Percentiles rank a stretch among this genome's conserved stretches.
Evolutionary conservation across 257 asterid genomes (phyloP).

Genomic region (Osmanthus fragrans): DNA sequence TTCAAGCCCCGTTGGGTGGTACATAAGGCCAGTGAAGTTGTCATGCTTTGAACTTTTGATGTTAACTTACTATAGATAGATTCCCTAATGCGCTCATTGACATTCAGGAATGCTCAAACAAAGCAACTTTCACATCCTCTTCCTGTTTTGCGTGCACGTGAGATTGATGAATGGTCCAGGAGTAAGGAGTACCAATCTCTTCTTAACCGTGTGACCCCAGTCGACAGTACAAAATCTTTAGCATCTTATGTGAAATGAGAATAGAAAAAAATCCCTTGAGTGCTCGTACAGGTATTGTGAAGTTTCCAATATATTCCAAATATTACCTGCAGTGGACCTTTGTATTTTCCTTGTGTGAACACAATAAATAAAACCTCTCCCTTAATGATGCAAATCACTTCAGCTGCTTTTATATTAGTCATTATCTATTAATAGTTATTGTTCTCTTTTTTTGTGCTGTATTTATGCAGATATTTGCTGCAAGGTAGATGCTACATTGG

Average conservation of each 20-base stretch:
- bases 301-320: not conserved
- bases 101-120: conserved; percentile 84
- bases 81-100: conserved; percentile 1
- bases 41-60: conserved; percentile 3
- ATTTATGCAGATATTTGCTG: conserved; percentile 29
- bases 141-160: conserved; percentile 91
- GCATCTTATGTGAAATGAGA: conserved; percentile 11
- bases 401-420: not conserved
- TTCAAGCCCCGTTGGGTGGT: conserved; percentile 96
- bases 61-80: conserved; percentile 9
- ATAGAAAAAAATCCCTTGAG: not conserved
- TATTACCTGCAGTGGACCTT: not conserved
- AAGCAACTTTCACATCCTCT: conserved; percentile 97
- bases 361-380: not conserved
- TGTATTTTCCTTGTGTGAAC: not conserved
- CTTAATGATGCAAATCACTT: conserved; percentile 7
- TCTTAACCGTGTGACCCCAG: conserved; percentile 48
- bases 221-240: conserved; percentile 39
- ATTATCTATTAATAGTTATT: not conserved
- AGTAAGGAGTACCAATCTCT: conserved; percentile 74
- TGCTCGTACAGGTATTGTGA: conserved; percentile 37
- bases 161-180: conserved; percentile 96
- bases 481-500: conserved; percentile 21
- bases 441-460: conserved; percentile 9
- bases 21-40: conserved; percentile 58